Conservation (phyloP, 106 monocot species). For the Dactylorhiza incarnata region DNA sequence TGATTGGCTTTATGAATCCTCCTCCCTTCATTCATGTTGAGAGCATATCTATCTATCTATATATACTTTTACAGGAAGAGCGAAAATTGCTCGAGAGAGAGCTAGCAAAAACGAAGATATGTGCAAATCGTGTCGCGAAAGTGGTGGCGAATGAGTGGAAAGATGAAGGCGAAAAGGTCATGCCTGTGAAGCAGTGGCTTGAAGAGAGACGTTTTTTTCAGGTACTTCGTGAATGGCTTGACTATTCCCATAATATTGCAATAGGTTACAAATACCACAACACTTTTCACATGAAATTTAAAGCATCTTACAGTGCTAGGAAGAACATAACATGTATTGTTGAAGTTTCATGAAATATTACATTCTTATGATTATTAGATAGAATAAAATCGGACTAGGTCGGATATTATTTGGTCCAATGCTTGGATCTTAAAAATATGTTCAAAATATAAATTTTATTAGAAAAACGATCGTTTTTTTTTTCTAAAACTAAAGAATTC, state of each 20-base stretch:
- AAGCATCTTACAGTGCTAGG: background rate
- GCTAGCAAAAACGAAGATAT: constrained; percentile 48
- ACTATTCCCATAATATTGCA: background rate
- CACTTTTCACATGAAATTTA: background rate
- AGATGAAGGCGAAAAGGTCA: constrained; percentile 44
- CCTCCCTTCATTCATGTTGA: too few relatives aligned
- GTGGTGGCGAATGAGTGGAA: constrained; percentile 59
- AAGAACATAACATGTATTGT: background rate
- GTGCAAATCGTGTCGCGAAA: constrained; percentile 45
- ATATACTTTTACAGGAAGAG: constrained; percentile 32
- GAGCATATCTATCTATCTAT: too few relatives aligned
- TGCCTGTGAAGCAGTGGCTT: constrained; percentile 69
- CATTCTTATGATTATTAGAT: too few relatives aligned
- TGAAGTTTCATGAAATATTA: background rate
- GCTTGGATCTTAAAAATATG: too few relatives aligned
- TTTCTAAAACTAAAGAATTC: too few relatives aligned
- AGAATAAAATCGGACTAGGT: background rate
- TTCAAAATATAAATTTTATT: too few relatives aligned
- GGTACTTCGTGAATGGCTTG: constrained; percentile 19
- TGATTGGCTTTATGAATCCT: too few relatives aligned
- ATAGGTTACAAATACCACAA: background rate
- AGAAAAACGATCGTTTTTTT: too few relatives aligned
- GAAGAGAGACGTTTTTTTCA: constrained; percentile 55
- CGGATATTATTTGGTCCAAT: background rate
- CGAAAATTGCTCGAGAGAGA: constrained; percentile 64